Evolutionary conservation across 805 yeast genomes (phyloP).

Genomic region (Teunomyces atbi): DNA sequence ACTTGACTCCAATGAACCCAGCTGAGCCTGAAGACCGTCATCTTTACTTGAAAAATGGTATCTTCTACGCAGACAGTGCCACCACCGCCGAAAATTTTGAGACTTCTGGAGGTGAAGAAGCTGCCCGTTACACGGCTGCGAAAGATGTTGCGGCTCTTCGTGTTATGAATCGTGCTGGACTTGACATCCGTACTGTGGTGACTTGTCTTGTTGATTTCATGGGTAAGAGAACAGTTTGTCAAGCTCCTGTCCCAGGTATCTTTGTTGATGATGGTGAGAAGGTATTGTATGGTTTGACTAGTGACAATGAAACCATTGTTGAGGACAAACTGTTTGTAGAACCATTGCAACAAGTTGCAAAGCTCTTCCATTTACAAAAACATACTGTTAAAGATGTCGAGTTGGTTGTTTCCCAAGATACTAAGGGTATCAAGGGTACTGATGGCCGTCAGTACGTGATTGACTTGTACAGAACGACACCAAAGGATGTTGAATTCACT

Average conservation of each 20-base stretch:
- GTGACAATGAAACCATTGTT: constrained; percentile 51
- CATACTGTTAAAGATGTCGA: constrained; percentile 54
- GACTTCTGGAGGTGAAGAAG: constrained; percentile 74
- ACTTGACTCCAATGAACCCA: constrained; percentile 78
- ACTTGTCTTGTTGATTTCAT: constrained; percentile 88
- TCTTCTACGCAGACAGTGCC: constrained; percentile 80
- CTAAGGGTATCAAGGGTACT: constrained; percentile 82
- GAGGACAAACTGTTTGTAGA: constrained; percentile 53
- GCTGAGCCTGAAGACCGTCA: constrained; percentile 59
- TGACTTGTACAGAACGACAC: constrained; percentile 82
- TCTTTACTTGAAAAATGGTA: constrained; percentile 75
- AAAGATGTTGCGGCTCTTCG: constrained; percentile 78
- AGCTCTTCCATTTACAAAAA: constrained; percentile 72
- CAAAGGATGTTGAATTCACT: constrained; percentile 76
- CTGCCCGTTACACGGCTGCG: constrained; percentile 74
- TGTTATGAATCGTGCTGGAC: constrained; percentile 63
- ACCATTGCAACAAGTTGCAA: constrained; percentile 60
- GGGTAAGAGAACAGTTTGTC: constrained; percentile 86
- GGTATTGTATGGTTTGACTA: constrained; percentile 75
- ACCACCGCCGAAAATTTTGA: constrained; percentile 54
- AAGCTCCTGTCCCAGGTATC: constrained; percentile 94
- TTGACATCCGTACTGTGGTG: constrained; percentile 62
- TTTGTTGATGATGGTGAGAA: constrained; percentile 50
- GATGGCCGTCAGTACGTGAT: constrained; percentile 83
- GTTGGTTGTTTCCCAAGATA: constrained; percentile 67